These are phyloP conservation scores for Pyronema omphalodes DNA, from an alignment of 495 filamentous ascomycete species.

Conservation along the genomic window DNA sequence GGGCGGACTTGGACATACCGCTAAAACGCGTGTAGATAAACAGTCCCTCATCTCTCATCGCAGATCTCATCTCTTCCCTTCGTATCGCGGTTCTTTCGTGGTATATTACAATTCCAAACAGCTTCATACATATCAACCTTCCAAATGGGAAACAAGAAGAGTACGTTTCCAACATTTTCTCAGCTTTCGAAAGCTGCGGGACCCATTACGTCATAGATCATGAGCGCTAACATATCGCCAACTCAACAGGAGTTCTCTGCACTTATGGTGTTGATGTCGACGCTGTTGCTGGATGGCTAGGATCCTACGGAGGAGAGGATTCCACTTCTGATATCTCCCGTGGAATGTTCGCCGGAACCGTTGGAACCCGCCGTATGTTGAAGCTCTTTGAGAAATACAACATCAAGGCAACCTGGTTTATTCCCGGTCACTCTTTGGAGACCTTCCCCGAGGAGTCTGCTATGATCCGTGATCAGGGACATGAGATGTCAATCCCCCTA, in stretches of 20 bases:
- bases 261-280: constrained; percentile 44
- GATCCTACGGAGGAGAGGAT: constrained; percentile 55
- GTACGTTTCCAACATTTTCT: no score
- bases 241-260: constrained; percentile 25
- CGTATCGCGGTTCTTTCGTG: no score
- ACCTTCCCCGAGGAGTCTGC: constrained; percentile 59
- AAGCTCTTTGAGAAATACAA: constrained; percentile 62
- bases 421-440: constrained; percentile 62
- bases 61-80: no score
- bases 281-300: constrained; percentile 55
- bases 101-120: no score
- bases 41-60: no score
- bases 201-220: no score
- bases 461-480: constrained; percentile 52
- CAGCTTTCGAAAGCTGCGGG: no score
- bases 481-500: constrained; percentile 40
- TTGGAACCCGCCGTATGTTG: constrained; percentile 51
- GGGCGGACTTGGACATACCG: no score
- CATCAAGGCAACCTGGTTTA: constrained; percentile 73
- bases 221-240: not conserved
- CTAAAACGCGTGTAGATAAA: no score
- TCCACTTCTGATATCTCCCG: constrained; percentile 41
- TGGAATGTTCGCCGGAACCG: constrained; percentile 55
- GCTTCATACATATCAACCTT: no score
- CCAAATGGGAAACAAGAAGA: no score